These are phyloP conservation scores for Anthoceros angustus DNA, from an alignment of 225 moss, liverwort and hornwort species.

Conservation along the genomic window DNA sequence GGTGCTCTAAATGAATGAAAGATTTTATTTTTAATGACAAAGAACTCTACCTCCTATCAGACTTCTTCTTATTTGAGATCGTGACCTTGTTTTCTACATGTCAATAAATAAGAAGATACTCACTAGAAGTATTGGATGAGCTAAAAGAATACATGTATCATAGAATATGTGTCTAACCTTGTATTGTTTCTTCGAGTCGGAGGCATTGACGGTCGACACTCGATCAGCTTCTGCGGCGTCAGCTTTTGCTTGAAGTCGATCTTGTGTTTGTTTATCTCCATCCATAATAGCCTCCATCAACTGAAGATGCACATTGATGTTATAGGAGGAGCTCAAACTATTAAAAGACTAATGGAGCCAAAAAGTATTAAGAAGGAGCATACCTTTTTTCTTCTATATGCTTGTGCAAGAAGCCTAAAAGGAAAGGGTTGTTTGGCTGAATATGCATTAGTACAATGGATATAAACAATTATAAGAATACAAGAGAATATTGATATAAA, in stretches of 20 bases:
- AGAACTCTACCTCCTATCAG: constrained; percentile 1
- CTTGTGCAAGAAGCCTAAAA: constrained; percentile 59
- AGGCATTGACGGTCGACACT: constrained; percentile 26
- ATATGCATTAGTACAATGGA: constrained; percentile 22
- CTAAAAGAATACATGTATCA: constrained; percentile 7
- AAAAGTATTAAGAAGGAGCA: no score
- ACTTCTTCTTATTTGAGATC: constrained; percentile 3
- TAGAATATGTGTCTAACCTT: not conserved
- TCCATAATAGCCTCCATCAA: constrained; percentile 77
- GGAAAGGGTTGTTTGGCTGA: constrained; percentile 42
- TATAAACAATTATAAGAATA: not conserved
- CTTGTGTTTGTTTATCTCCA: constrained; percentile 54
- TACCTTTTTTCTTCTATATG: constrained; percentile 79
- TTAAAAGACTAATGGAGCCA: not conserved
- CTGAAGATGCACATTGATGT: constrained; percentile 16
- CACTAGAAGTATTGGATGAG: not conserved
- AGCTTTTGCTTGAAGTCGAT: constrained; percentile 41
- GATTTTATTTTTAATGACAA: not conserved
- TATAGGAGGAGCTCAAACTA: not conserved
- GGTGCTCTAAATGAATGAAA: no score
- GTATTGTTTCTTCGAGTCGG: constrained; percentile 21
- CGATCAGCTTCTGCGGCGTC: constrained; percentile 27
- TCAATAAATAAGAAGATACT: not conserved
- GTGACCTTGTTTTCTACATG: constrained; percentile 3
- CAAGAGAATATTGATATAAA: constrained; percentile 16